Percentiles rank a stretch among this genome's conserved stretches.
These are phyloP conservation scores for Ambrosiella beaveri DNA, from an alignment of 2,329 filamentous ascomycete genomes.

Conservation along the genomic window DNA sequence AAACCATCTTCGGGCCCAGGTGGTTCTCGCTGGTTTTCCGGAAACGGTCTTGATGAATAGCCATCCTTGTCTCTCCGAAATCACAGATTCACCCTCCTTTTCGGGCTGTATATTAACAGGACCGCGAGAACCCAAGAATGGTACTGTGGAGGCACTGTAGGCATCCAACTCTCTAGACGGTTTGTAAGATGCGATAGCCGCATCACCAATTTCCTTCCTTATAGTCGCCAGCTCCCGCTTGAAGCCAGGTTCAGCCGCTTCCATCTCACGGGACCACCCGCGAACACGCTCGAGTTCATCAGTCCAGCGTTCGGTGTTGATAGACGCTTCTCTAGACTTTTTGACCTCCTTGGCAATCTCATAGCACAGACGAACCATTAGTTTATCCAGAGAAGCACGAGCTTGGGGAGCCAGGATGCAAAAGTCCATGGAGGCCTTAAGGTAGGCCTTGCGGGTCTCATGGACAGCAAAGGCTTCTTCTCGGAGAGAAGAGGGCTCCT, in stretches of 20 bases:
- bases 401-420: conserved; percentile 76
- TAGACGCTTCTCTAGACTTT: conserved; percentile 46
- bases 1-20: conserved; percentile 85
- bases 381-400: conserved; percentile 64
- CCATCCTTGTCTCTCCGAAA: conserved; percentile 85
- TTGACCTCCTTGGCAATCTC: conserved; percentile 84
- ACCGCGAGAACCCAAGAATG: conserved; percentile 58
- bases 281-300: conserved; percentile 79
- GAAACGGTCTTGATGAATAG: conserved; percentile 65
- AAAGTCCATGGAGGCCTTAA: conserved; percentile 87
- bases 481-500: conserved; percentile 75
- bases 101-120: conserved; percentile 38
- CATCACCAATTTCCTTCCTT: conserved; percentile 66
- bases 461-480: conserved; percentile 95
- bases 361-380: conserved; percentile 68
- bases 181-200: conserved; percentile 49
- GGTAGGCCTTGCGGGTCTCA: conserved; percentile 76
- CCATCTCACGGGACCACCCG: conserved; percentile 91
- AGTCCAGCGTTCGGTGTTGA: conserved; percentile 48
- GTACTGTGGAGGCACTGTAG: conserved; percentile 78
- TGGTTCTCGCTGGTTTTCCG: conserved; percentile 77
- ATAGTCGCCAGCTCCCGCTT: conserved; percentile 64
- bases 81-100: conserved; percentile 21
- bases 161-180: conserved; percentile 87
- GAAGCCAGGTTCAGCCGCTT: conserved; percentile 69